These are phyloP conservation scores for Saccharomycopsis sp. DNA, from an alignment of 805 yeast genomes.

Conservation along the genomic window DNA sequence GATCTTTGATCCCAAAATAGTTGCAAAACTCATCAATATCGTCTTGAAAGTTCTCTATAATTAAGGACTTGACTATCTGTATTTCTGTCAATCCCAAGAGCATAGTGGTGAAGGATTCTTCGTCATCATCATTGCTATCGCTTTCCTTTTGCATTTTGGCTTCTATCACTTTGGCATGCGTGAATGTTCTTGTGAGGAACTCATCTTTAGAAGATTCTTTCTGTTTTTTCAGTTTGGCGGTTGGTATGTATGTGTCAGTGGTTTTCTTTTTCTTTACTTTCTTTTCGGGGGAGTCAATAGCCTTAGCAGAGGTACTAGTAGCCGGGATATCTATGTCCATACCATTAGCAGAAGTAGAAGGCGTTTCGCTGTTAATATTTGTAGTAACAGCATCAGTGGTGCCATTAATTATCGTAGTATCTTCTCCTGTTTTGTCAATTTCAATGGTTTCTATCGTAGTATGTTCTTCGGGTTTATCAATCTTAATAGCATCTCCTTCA, in stretches of 20 bases:
- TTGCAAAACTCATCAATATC: neutral
- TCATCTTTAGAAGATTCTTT: neutral
- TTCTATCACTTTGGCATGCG: neutral
- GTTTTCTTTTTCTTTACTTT: neutral
- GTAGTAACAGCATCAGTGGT: too few relatives aligned
- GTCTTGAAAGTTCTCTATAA: conserved; percentile 4
- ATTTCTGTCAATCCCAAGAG: conserved; percentile 11
- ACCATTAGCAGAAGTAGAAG: too few relatives aligned
- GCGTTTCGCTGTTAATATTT: too few relatives aligned
- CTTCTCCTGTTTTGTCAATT: too few relatives aligned
- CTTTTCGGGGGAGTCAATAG: too few relatives aligned
- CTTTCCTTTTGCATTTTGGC: neutral
- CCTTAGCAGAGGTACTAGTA: too few relatives aligned
- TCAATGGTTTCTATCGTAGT: too few relatives aligned
- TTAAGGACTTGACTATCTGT: conserved; percentile 4
- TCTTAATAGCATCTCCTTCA: too few relatives aligned
- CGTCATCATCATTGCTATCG: neutral
- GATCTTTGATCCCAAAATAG: neutral
- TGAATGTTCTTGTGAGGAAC: neutral
- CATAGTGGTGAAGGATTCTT: neutral
- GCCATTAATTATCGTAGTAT: too few relatives aligned
- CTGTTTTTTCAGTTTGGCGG: neutral
- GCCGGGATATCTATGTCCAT: too few relatives aligned
- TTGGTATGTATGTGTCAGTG: neutral
- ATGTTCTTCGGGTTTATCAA: too few relatives aligned